These are phyloP conservation scores for Hylodesmum podocarpum DNA, from an alignment of 306 rosid genomes.

Conservation along the genomic window DNA sequence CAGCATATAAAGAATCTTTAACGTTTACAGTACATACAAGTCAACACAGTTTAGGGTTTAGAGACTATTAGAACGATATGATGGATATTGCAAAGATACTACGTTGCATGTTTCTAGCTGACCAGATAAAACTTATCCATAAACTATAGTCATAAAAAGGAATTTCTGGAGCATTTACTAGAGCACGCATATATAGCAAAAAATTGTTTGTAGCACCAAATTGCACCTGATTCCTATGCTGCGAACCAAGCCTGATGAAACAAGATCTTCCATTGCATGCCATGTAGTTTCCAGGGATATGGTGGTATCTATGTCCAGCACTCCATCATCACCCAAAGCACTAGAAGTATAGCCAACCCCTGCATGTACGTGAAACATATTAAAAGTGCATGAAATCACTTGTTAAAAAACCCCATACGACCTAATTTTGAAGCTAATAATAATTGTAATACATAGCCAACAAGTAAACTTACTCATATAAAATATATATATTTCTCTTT, in stretches of 20 bases:
- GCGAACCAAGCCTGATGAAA: constrained; percentile 81
- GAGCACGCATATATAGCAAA: background rate
- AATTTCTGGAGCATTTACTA: background rate
- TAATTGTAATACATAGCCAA: no score
- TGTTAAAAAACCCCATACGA: background rate
- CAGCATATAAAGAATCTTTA: background rate
- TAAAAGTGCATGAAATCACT: background rate
- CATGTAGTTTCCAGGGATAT: constrained; percentile 88
- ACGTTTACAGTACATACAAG: background rate
- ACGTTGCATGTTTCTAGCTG: background rate
- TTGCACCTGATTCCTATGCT: constrained; percentile 95
- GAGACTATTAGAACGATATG: background rate
- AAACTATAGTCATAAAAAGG: background rate
- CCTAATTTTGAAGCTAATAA: no score
- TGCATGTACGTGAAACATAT: constrained; percentile 34
- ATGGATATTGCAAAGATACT: constrained; percentile 9
- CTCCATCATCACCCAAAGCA: constrained; percentile 80
- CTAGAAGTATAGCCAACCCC: constrained; percentile 90
- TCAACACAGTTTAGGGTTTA: background rate
- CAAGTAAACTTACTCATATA: no score
- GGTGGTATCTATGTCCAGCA: constrained; percentile 83
- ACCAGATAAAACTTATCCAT: background rate
- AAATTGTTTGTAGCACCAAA: background rate
- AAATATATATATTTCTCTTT: no score
- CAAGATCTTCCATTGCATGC: constrained; percentile 92